phyloP scores from a whole-genome alignment of 2,329 filamentous ascomycete genomes.

The Apiospora arundinis region DNA sequence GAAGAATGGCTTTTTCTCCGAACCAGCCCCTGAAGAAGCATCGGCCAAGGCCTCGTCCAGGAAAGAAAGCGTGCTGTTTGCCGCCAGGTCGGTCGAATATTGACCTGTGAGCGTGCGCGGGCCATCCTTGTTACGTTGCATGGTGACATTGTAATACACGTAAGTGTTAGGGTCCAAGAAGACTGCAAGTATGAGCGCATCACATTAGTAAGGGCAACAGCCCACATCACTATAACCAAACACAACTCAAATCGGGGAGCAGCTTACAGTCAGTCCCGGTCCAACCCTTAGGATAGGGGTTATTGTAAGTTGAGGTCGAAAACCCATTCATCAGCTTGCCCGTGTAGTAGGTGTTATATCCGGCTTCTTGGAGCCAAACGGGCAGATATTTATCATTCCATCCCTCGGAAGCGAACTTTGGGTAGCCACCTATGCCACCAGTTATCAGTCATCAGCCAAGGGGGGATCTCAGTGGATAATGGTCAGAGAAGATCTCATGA shows the following conservation, averaged over 20 bases:
- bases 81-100: conserved; percentile 62
- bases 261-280: conserved; percentile 19
- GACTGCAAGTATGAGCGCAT: conserved; percentile 49
- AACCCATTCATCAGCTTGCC: conserved; percentile 64
- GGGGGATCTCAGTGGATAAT: too few relatives aligned
- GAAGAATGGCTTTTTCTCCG: conserved; percentile 67
- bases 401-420: conserved; percentile 58
- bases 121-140: conserved; percentile 62
- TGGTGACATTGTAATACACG: conserved; percentile 69
- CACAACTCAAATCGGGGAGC: conserved; percentile 47
- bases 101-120: conserved; percentile 44
- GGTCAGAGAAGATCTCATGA: neutral
- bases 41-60: conserved; percentile 62
- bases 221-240: conserved; percentile 37
- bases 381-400: conserved; percentile 62
- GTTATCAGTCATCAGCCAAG: neutral
- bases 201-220: neutral
- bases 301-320: conserved; percentile 47
- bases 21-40: conserved; percentile 21
- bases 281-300: conserved; percentile 53
- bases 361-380: conserved; percentile 61
- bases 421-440: conserved; percentile 51
- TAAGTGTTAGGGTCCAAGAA: conserved; percentile 73
- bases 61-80: conserved; percentile 63
- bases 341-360: conserved; percentile 64